Evolutionary conservation across 2,329 filamentous ascomycete species (phyloP), one percentile per base, ranked within the genome.

Genomic region (Grosmannia penicillata): DNA sequence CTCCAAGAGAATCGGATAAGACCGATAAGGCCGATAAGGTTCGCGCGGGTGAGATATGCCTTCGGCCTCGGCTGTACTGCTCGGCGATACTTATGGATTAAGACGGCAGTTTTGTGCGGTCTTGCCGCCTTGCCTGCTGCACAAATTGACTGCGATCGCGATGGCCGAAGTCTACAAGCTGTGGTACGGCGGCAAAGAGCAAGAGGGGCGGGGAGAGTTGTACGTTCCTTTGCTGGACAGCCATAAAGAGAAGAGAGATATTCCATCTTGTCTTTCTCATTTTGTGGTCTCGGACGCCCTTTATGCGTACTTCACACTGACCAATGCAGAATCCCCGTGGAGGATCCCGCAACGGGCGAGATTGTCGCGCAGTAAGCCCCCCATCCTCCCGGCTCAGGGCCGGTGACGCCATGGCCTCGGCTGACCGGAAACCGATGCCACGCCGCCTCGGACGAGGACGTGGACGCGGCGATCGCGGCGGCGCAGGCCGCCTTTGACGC

Each of bases 401-500:
- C n/a, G n/a, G n/a, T n/a, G n/a, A n/a, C n/a, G n/a, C 7, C 3
- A 17, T 4, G 13, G 17, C 14, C 10, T 19, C 33, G 32, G 21
- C 32, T 52, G 14, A 15, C 17, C 31, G n/a, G 35, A 38, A 66
- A n/a, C n/a, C n/a, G 63, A 33, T 70, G 65, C 50, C 62, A 70
- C 45, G 55, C 61, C 5, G 66, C 68, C 17, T 66, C 65, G 2
- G 24, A 52, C 4, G 43, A 55, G 6, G 63, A 70, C 41, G 63
- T 70, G 14, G 53, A 62, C 8, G 40, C 55, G 11, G 52, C 60
- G 21, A 51, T 71, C 15, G 38, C 51, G 21, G 43, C 51, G 6
- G 67, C 66, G 28, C 61, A 71, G 37, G 45, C 48, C 9, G 52
- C 56, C 19, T 75, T 72, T 57, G 55, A 59, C 33, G 58, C 58